phyloP scores from a whole-genome alignment of 2,329 filamentous ascomycete genomes.

The Coccinonectria pachysandricola region DNA sequence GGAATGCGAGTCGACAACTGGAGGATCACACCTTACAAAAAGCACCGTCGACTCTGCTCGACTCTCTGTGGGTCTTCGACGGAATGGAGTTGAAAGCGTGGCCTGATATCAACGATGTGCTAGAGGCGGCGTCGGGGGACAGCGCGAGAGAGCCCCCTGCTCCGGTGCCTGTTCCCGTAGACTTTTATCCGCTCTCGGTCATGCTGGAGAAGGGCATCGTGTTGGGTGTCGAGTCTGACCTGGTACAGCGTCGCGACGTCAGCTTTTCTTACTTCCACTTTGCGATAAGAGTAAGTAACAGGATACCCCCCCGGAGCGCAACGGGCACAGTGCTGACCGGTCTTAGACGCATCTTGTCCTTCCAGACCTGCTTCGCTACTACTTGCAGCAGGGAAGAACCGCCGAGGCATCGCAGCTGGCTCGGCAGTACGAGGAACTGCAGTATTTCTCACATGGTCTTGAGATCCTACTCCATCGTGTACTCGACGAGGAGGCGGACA shows the following conservation, averaged over 20 bases:
- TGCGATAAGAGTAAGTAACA: slow-evolving; percentile 62
- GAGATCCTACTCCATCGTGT: slow-evolving; percentile 90
- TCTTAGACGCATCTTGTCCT: slow-evolving; percentile 81
- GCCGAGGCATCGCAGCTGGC: slow-evolving; percentile 72
- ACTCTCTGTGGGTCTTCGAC: slow-evolving; percentile 93
- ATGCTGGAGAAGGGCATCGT: slow-evolving; percentile 83
- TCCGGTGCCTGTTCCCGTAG: slow-evolving; percentile 69
- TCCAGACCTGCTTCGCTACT: slow-evolving; percentile 73
- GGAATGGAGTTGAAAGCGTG: slow-evolving; percentile 78
- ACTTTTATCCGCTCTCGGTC: slow-evolving; percentile 89
- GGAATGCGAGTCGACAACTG: slow-evolving; percentile 21
- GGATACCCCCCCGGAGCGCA: slow-evolving; percentile 1
- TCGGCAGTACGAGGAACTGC: slow-evolving; percentile 73
- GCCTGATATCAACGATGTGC: slow-evolving; percentile 77
- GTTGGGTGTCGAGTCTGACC: slow-evolving; percentile 80
- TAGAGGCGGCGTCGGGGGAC: slow-evolving; percentile 59
- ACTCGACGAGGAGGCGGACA: slow-evolving; percentile 86
- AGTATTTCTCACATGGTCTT: slow-evolving; percentile 87
- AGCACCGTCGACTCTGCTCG: slow-evolving; percentile 48
- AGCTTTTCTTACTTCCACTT: slow-evolving; percentile 86
- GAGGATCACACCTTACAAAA: slow-evolving; percentile 16
- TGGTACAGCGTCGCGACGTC: slow-evolving; percentile 86
- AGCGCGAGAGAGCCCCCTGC: slow-evolving; percentile 59
- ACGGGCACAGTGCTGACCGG: too few species aligned
- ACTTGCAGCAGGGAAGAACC: slow-evolving; percentile 66